Conservation (phyloP, 345 rosid species). For the Chamaenerion angustifolium region DNA sequence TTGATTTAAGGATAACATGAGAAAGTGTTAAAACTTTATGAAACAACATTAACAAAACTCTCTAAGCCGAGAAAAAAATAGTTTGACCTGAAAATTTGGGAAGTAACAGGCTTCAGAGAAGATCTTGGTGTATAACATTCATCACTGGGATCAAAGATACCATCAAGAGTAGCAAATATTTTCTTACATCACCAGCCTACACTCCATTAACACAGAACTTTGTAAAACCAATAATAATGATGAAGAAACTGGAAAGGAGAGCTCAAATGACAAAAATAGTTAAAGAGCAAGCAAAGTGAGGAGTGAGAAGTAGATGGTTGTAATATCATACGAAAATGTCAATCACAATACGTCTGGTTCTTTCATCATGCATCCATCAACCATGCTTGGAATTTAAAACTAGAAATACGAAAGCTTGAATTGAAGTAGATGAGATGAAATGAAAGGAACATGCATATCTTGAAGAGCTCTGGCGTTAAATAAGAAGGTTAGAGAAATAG, state of each 20-base stretch:
- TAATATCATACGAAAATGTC: constrained; percentile 13
- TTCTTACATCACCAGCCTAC: constrained; percentile 6
- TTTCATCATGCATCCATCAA: neutral
- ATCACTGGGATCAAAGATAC: constrained; percentile 15
- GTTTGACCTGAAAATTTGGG: neutral
- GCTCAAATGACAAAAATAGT: neutral
- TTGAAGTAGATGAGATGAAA: too few relatives aligned
- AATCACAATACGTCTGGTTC: neutral
- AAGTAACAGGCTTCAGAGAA: constrained; percentile 24
- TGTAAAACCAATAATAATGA: neutral
- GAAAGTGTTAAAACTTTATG: neutral
- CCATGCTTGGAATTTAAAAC: neutral
- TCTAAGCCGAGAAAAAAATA: neutral
- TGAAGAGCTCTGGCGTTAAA: too few relatives aligned
- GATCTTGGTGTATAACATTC: constrained; percentile 38
- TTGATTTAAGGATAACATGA: neutral
- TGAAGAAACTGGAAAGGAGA: neutral
- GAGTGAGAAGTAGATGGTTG: constrained; percentile 44
- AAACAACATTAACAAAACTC: neutral
- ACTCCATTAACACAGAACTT: neutral
- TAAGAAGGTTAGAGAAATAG: too few relatives aligned
- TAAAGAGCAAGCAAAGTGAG: neutral
- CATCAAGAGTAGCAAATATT: constrained; percentile 43
- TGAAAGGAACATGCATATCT: too few relatives aligned
- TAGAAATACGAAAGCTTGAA: too few relatives aligned